These are phyloP conservation scores for Phyllosticta citrichinensis DNA, from an alignment of 2,329 filamentous ascomycete genomes.

Conservation along the genomic window DNA sequence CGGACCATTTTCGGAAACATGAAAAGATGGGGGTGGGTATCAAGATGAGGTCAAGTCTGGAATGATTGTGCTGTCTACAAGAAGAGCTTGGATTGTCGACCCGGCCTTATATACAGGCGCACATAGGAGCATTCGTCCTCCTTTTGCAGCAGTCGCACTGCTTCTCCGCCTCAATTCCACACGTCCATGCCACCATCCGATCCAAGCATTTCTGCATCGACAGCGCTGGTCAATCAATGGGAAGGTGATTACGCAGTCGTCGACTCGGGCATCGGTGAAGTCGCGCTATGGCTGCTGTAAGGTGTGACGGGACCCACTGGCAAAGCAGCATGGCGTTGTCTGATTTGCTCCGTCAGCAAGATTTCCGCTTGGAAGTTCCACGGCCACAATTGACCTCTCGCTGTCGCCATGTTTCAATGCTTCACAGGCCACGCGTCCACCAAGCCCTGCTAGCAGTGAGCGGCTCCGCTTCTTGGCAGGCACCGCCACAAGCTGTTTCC, in stretches of 20 bases:
- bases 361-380: neutral
- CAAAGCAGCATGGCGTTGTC: neutral
- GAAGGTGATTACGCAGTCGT: constrained; percentile 5
- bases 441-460: neutral
- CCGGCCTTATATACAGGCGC: constrained; percentile 1
- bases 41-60: neutral
- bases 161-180: neutral
- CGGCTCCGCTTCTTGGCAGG: neutral
- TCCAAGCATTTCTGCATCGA: neutral
- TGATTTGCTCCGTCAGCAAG: neutral
- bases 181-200: neutral
- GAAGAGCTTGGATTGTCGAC: constrained; percentile 3
- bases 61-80: neutral
- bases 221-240: neutral
- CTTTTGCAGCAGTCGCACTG: neutral
- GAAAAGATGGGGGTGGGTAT: neutral
- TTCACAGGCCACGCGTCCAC: neutral
- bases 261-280: neutral
- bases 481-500: no score
- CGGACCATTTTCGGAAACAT: constrained; percentile 14
- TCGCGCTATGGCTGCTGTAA: neutral
- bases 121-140: neutral
- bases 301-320: neutral
- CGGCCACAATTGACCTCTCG: neutral
- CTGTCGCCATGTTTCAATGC: neutral